Conservation (phyloP, 1,284 basidiomycete species). For the Thecaphora thlaspeos region DNA sequence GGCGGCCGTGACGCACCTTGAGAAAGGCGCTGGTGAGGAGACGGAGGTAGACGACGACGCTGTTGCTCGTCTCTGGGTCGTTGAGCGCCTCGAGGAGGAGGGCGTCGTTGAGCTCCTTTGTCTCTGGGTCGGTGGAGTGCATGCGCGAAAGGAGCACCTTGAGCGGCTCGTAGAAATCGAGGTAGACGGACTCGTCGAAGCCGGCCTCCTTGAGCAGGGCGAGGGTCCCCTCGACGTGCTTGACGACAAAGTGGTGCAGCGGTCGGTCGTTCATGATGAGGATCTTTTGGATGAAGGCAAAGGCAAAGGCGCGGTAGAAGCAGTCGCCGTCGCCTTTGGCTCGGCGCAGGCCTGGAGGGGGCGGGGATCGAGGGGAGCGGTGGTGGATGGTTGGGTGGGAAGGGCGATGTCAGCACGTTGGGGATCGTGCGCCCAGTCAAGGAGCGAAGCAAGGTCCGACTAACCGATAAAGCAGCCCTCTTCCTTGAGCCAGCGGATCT, state of each 20-base stretch:
- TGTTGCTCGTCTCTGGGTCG: constrained; percentile 46
- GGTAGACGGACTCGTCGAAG: constrained; percentile 35
- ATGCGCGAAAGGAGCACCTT: constrained; percentile 28
- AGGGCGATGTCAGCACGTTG: too few species aligned
- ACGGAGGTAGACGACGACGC: constrained; percentile 53
- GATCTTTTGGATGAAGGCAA: constrained; percentile 42
- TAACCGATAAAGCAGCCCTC: too few species aligned
- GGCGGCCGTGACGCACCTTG: too few species aligned
- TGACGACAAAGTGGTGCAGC: constrained; percentile 32
- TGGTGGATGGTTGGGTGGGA: too few species aligned
- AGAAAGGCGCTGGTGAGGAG: too few species aligned
- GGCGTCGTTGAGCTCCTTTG: constrained; percentile 29
- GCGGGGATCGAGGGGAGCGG: too few species aligned
- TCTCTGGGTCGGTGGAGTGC: constrained; percentile 33
- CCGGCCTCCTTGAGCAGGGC: constrained; percentile 38
- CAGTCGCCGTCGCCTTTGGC: constrained; percentile 52
- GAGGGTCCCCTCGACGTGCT: constrained; percentile 43
- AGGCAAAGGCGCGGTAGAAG: constrained; percentile 52
- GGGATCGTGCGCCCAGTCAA: too few species aligned
- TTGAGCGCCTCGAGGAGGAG: constrained; percentile 41
- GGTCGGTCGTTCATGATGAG: constrained; percentile 36
- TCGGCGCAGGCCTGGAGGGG: constrained; percentile 37
- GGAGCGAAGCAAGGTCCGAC: too few species aligned
- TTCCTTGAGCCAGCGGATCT: too few species aligned
- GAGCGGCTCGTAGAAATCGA: constrained; percentile 49